A percentile compares a stretch with the other conserved stretches of the same genome.
Conservation (phyloP, 2,329 filamentous ascomycete species). For the Beauveria scarabaeidicola region DNA sequence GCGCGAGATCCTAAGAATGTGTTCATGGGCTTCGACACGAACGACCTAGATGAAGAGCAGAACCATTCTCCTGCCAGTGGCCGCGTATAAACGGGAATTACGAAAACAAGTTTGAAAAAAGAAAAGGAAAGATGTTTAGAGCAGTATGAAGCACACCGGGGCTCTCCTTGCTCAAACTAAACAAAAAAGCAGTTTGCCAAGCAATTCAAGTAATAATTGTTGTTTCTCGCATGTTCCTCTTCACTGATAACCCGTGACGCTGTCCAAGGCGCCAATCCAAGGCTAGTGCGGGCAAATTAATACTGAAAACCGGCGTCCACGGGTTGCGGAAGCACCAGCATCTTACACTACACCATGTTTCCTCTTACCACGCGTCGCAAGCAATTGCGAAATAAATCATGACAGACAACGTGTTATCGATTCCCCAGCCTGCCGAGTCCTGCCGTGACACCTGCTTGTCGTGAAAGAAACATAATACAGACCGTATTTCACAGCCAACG, state of each 20-base stretch:
- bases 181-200: not conserved
- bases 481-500: not conserved
- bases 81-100: too few relatives aligned
- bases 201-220: not conserved
- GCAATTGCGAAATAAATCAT: not conserved
- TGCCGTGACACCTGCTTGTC: not conserved
- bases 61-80: too few relatives aligned
- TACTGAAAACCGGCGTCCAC: not conserved
- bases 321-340: not conserved
- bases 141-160: not conserved
- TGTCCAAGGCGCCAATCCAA: not conserved
- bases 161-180: not conserved
- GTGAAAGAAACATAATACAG: constrained; percentile 5
- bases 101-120: too few relatives aligned
- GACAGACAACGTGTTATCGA: not conserved
- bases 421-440: not conserved
- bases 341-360: not conserved
- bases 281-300: not conserved
- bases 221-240: not conserved
- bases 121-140: too few relatives aligned
- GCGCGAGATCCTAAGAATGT: too few relatives aligned
- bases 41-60: too few relatives aligned
- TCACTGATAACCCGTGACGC: not conserved
- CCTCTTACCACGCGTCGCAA: not conserved
- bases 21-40: too few relatives aligned